A percentile compares a stretch with the other conserved stretches of the same genome.
These are phyloP conservation scores for Ceratonia siliqua DNA, from an alignment of 306 rosid genomes.

Conservation along the genomic window DNA sequence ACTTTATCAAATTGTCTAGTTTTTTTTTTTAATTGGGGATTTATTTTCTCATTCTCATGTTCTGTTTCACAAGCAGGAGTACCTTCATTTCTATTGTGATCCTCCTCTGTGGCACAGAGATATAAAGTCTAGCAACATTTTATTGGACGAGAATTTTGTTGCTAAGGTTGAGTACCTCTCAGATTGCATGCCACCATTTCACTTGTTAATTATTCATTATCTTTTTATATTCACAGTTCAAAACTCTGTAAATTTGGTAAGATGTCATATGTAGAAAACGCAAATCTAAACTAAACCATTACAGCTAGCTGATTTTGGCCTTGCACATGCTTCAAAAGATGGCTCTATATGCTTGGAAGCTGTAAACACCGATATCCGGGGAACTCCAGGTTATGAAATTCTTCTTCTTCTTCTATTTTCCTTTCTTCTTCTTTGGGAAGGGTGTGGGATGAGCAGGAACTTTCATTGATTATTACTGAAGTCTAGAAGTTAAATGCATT, in stretches of 20 bases:
- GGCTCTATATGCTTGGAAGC: conserved; percentile 90
- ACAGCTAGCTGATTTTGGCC: conserved; percentile 98
- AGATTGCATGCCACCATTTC: conserved; percentile 29
- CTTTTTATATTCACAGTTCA: conserved; percentile 4
- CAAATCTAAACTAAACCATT: conserved; percentile 1
- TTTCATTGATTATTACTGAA: conserved; percentile 12
- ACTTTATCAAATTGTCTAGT: conserved; percentile 4
- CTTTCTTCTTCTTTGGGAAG: not conserved
- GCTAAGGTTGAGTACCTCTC: conserved; percentile 71
- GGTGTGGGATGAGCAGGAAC: not conserved
- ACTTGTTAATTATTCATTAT: conserved; percentile 6
- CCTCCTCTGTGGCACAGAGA: conserved; percentile 98
- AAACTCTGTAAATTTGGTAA: not conserved
- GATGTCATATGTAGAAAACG: conserved; percentile 7
- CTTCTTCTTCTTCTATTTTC: not conserved
- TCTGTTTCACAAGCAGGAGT: conserved; percentile 69
- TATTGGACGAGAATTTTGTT: conserved; percentile 80
- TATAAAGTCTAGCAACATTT: conserved; percentile 92
- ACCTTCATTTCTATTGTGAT: conserved; percentile 96
- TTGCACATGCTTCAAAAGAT: conserved; percentile 87
- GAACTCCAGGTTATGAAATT: conserved; percentile 77
- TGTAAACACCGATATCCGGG: conserved; percentile 75
- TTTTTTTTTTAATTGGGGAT: not conserved
- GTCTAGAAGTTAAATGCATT: conserved; percentile 36
- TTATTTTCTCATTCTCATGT: conserved; percentile 25